Evolutionary conservation across 192 early-diverging fungal genomes (phyloP).

Genomic region (Backusella luteola): DNA sequence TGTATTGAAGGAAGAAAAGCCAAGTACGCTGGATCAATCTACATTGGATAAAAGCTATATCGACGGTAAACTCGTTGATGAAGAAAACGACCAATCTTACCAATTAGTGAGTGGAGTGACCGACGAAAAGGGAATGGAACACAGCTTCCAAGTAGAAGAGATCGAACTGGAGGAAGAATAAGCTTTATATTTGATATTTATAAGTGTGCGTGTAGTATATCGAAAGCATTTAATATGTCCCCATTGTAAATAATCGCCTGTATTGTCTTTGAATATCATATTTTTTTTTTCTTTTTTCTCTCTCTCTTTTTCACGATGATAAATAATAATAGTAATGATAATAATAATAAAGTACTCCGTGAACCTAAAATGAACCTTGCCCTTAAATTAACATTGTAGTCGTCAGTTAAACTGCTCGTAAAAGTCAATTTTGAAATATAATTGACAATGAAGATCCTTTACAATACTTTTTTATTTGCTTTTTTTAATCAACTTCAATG

Average conservation of each 20-base stretch:
- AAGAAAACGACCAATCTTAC: not conserved
- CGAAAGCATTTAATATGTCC: not conserved
- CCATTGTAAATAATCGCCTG: not conserved
- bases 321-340: not conserved
- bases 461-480: not conserved
- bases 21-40: not conserved
- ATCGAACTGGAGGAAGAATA: not conserved
- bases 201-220: not conserved
- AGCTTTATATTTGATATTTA: not conserved
- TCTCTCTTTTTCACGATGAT: not conserved
- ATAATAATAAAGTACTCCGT: constrained; percentile 2
- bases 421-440: constrained; percentile 2
- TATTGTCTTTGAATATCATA: not conserved
- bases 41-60: constrained; percentile 15
- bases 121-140: constrained; percentile 19
- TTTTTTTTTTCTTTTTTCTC: not conserved
- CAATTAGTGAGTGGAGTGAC: constrained; percentile 25
- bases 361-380: not conserved
- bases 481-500: not conserved
- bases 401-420: not conserved
- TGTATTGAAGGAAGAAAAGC: not conserved
- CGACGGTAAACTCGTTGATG: not conserved
- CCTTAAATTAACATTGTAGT: not conserved
- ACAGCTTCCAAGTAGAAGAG: constrained; percentile 23
- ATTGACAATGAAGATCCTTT: not conserved